Evolutionary conservation across 164 flowering plant species (phyloP), one percentile per base, ranked within the genome.

Genomic region (Magnolia sinica): DNA sequence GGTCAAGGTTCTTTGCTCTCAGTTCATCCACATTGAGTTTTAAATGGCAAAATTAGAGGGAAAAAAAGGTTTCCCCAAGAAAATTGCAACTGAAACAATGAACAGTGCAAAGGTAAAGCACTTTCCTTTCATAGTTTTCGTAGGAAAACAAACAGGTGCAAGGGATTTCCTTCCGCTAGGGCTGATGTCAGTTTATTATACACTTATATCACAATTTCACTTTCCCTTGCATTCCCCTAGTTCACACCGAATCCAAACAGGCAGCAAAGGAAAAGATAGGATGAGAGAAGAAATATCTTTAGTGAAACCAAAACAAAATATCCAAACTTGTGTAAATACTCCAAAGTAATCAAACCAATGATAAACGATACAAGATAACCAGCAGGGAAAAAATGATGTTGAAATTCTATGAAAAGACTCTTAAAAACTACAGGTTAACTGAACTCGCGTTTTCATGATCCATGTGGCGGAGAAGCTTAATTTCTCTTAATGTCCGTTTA

Each of bases 381-480:
- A 65, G 27, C 29, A 65, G 29, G 7, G 14, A 5, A 65, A 20
- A 65, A 9, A 23, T 65, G 29, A 23, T 9, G 29, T 7, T 65
- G 29, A 20, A 14, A 24, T 20, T 65, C 10, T 8, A 24, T 13
- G 29, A 20, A 65, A 24, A 65, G 27, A 14, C 19, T 68, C 27
- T 68, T 68, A 0, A 1, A 29, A 31, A 11, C 14, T 52, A 27
- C 14, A 75, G 50, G 51, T 37, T 0, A 78, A 58, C 6, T 10
- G 65, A 77, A 82, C 88, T 86, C 74, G 91, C 98, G 83, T 93
- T 93, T 76, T 91, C 98, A 81, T 93, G 98, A 84, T 88, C 89
- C 95, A 93, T 88, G 84, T 93, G 94, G 68, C 86, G 86, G 63
- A 94, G 94, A 79, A 96, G 95, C 86, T 92, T 96, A 76, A 96